Evolutionary conservation across 139 green algal species (phyloP).

Genomic region (Tetraselmis chui): DNA sequence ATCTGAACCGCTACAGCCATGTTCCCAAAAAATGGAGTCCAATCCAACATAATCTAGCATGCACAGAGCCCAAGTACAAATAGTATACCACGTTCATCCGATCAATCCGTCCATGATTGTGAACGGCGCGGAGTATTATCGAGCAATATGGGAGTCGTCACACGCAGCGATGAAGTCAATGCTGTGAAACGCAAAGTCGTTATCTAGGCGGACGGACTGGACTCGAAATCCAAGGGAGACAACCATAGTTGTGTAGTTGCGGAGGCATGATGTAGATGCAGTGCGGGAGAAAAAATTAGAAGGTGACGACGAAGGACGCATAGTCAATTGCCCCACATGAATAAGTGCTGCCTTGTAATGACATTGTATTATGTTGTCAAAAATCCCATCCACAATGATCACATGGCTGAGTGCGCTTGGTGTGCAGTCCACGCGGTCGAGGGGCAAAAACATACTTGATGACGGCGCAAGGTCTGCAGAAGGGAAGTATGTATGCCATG

Average conservation of each 20-base stretch:
- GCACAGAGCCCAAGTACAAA: neutral
- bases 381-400: neutral
- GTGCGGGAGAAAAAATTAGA: neutral
- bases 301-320: neutral
- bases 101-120: neutral
- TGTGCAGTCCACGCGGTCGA: neutral
- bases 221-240: neutral
- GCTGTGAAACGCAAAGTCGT: neutral
- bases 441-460: neutral
- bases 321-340: neutral
- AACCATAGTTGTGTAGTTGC: neutral
- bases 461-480: neutral
- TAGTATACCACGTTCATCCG: neutral
- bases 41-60: neutral
- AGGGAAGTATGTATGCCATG: neutral
- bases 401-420: neutral
- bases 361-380: neutral
- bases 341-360: neutral
- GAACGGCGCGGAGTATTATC: neutral
- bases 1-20: neutral
- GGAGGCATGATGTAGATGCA: neutral
- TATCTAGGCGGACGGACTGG: neutral
- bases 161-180: neutral
- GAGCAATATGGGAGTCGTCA: neutral
- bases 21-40: neutral